A percentile compares a stretch with the other conserved stretches of the same genome.
Conservation (phyloP, 1,139 yeast species). For the Debaryomyces nepalensis region DNA sequence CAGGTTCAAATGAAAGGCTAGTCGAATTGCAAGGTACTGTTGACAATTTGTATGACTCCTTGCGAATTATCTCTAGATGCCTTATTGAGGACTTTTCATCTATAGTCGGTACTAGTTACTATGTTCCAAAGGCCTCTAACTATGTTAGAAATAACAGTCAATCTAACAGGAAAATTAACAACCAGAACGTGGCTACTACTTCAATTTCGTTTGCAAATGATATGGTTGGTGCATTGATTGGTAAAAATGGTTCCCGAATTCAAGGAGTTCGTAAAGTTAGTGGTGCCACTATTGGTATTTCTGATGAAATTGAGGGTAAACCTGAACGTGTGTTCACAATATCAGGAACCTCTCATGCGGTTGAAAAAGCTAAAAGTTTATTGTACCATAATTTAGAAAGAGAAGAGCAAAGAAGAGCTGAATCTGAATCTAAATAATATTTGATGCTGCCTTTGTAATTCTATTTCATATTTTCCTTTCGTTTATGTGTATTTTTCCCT, state of each 20-base stretch:
- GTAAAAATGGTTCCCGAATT: slow-evolving; percentile 83
- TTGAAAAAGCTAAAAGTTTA: slow-evolving; percentile 70
- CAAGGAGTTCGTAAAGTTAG: slow-evolving; percentile 83
- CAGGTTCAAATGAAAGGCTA: slow-evolving; percentile 83
- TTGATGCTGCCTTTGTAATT: slow-evolving; percentile 7
- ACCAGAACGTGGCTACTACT: slow-evolving; percentile 23
- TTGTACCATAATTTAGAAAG: slow-evolving; percentile 76
- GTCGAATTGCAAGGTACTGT: slow-evolving; percentile 89
- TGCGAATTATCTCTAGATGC: slow-evolving; percentile 70
- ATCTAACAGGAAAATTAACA: slow-evolving; percentile 12
- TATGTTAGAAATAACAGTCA: slow-evolving; percentile 14
- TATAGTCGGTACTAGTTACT: slow-evolving; percentile 67
- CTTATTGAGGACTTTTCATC: slow-evolving; percentile 73
- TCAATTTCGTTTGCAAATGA: slow-evolving; percentile 71
- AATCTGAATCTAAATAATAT: slow-evolving; percentile 19
- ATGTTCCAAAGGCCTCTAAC: slow-evolving; percentile 56
- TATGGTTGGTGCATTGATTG: slow-evolving; percentile 89
- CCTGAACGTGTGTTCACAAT: slow-evolving; percentile 75
- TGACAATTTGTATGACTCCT: slow-evolving; percentile 60
- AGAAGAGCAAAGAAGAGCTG: slow-evolving; percentile 72
- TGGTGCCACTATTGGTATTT: slow-evolving; percentile 81
- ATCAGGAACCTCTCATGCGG: slow-evolving; percentile 65
- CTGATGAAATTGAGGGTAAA: slow-evolving; percentile 68
- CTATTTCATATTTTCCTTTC: slow-evolving; percentile 9
- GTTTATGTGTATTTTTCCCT: slow-evolving; percentile 11